Base-by-base conservation (phyloP, 73 alveolate species). In the Paramecium tetraurelia region DNA sequence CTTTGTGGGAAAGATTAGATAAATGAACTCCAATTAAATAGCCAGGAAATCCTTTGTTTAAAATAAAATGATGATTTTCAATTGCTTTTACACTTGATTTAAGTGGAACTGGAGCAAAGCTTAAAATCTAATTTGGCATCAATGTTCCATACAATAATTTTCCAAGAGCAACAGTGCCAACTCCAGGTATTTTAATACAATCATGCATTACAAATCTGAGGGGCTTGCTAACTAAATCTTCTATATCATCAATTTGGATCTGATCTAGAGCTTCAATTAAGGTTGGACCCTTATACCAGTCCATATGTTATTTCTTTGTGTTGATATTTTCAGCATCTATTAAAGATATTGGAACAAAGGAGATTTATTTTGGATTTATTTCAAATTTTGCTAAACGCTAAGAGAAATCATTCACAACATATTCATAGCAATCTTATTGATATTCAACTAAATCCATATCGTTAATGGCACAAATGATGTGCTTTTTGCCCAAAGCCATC, bases 261-360 rank as follows among this genome's bases (percentile, higher is more conserved):
- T 27, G 0, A 95, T 98, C 99, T 57, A 98, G 86, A 88, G 98
- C 99, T 86, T 97, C 99, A 48, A 97, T 50, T 90, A 98, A 96
- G 36, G 99, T 96, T n/a, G 98, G 97, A 18, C 99, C 99, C 40
- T 92, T 97, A 95, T 98, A 98, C 99, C 99, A 98, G 14, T 97
- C 3, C 59, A 38, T 72, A 21, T 31, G 36, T 63, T 63, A 33
- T 27, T 22, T 27, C 11, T 63, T 27, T 31, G 9, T 63, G 6
- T 63, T 22, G 20, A 63, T 63, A 8, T 63, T 63, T 63, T 63
- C 41, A 27, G 41, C 46, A 4, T 31, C 14, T 63, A 16, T 63
- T 27, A 63, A 12, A 31, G 84, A 63, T 27, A 33, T 63, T 27
- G 84, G 84, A 63, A 63, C 31, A 63, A 63, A 63, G 4, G 4